Conservation (phyloP, 768 basidiomycete species). For the Chalciporus pseudorubinellus region DNA sequence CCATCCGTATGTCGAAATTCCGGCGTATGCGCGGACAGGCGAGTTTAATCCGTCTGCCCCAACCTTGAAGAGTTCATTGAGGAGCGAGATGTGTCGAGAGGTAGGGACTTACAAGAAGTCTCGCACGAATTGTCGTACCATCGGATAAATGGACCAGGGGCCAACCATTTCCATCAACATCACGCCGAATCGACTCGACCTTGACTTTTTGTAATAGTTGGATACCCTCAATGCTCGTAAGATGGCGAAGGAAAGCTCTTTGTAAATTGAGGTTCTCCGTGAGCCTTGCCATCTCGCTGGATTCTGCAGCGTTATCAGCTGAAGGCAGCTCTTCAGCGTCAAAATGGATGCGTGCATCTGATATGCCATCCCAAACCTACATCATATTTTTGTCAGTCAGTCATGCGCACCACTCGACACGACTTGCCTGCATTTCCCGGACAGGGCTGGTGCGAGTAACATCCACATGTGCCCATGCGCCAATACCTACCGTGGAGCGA, state of each 20-base stretch:
- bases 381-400: conserved; percentile 2
- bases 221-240: conserved; percentile 51
- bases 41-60: conserved; percentile 97
- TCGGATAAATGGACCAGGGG: conserved; percentile 75
- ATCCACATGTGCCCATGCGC: conserved; percentile 82
- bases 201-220: conserved; percentile 69
- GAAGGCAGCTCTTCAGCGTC: conserved; percentile 45
- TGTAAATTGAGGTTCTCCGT: conserved; percentile 95
- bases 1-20: conserved; percentile 89
- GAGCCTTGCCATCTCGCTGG: conserved; percentile 69
- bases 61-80: conserved; percentile 45
- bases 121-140: conserved; percentile 60
- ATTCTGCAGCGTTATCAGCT: conserved; percentile 27
- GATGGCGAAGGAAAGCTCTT: conserved; percentile 68
- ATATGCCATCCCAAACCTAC: conserved; percentile 91
- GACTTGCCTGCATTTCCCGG: conserved; percentile 78
- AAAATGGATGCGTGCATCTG: conserved; percentile 76
- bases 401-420: neutral
- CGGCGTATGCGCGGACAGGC: conserved; percentile 83
- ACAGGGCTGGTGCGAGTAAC: conserved; percentile 63
- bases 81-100: neutral
- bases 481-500: conserved; percentile 62
- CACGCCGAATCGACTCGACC: conserved; percentile 64
- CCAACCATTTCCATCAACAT: conserved; percentile 60
- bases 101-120: conserved; percentile 61